These are phyloP conservation scores for Blastobotrys muscicola DNA, from an alignment of 805 yeast genomes.

Conservation along the genomic window DNA sequence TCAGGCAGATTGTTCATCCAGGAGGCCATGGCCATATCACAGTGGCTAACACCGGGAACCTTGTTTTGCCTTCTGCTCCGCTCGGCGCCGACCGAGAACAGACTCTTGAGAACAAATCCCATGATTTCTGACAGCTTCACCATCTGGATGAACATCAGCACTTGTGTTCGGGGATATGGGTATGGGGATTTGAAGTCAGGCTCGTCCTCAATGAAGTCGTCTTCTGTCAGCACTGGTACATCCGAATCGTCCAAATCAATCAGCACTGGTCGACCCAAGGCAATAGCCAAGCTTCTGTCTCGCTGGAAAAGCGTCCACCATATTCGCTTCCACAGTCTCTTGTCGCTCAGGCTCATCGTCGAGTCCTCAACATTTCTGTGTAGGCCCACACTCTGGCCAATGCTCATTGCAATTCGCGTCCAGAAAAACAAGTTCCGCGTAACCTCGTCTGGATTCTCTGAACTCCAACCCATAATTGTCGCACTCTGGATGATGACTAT, in stretches of 20 bases:
- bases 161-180: slow-evolving; percentile 40
- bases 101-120: slow-evolving; percentile 59
- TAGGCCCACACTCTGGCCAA: slow-evolving; percentile 70
- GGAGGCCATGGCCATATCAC: slow-evolving; percentile 67
- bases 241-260: slow-evolving; percentile 68
- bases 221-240: slow-evolving; percentile 59
- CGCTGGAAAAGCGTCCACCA: slow-evolving; percentile 75
- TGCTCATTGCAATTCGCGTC: slow-evolving; percentile 57
- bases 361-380: slow-evolving; percentile 45
- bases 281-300: slow-evolving; percentile 59
- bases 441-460: slow-evolving; percentile 67
- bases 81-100: slow-evolving; percentile 61
- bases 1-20: slow-evolving; percentile 65
- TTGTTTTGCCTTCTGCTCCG: slow-evolving; percentile 32
- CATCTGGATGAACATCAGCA: slow-evolving; percentile 49
- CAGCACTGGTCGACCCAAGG: slow-evolving; percentile 63
- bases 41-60: slow-evolving; percentile 46
- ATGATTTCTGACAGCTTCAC: slow-evolving; percentile 62
- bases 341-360: slow-evolving; percentile 32
- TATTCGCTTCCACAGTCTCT: slow-evolving; percentile 50
- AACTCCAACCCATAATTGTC: slow-evolving; percentile 53
- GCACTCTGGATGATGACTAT: slow-evolving; percentile 52
- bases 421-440: slow-evolving; percentile 59
- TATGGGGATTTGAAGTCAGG: slow-evolving; percentile 32
- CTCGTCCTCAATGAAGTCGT: slow-evolving; percentile 52